Base-by-base conservation (phyloP, 129 eudicot species). In the Flaveria bidentis region DNA sequence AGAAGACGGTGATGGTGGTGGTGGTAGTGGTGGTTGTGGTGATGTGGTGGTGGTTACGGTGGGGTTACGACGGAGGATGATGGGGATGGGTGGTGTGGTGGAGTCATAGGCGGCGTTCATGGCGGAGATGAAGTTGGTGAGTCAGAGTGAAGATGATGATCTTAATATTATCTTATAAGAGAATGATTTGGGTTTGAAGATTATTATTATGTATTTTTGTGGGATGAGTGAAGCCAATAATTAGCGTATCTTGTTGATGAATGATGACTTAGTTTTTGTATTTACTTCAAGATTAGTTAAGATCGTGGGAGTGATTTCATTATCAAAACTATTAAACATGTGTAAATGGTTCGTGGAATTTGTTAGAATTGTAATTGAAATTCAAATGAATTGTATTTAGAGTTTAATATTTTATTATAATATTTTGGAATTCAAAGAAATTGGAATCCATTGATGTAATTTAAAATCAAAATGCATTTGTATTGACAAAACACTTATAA, bases 191-290 rank as follows among this genome's bases (percentile, higher is more conserved):
- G 30, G 8, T 49, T 30, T 39, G 78, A 63, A 67, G 33, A 62
- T 57, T 47, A 23, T 57, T 47, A 23, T 10, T n/a, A 11, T 26
- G 23, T 10, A 25, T 67, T 75, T 81, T 65, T 56, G 72, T 64
- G 44, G 68, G 62, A 23, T 50, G 81, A 82, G 85, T 82, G 15
- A 65, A 75, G 79, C 71, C 49, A 55, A 80, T 84, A 23, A 81
- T 44, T 80, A 79, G 85, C 77, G 85, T 80, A 84, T 80, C 36
- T 20, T 23, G 79, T 80, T 5, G 51, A 3, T 49, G 58, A 52
- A 76, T 33, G 50, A 3, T 50, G 60, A 52, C 1, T 51, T 75
- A 61, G 46, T 76, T 6, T 30, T 44, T 62, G 73, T 72, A 74
- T 66, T 80, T 67, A 67, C 79, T 80, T 66, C 63, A 80, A 80